phyloP scores from a whole-genome alignment of 2,329 filamentous ascomycete genomes.

The Phoma herbarum region DNA sequence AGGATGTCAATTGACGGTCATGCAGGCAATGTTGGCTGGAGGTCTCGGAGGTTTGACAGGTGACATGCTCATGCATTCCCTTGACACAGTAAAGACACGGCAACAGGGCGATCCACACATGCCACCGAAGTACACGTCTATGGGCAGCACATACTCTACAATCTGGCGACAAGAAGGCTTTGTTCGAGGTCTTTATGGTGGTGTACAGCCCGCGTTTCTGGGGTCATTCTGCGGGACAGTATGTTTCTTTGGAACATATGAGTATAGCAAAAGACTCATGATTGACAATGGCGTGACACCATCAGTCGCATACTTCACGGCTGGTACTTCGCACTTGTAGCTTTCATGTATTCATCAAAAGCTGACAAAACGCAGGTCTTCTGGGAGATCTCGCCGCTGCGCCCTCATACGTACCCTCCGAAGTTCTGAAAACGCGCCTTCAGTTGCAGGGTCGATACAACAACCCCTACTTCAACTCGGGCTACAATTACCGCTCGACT shows the following conservation, averaged over 20 bases:
- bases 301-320: constrained; percentile 83
- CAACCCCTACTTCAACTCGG: constrained; percentile 91
- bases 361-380: constrained; percentile 66
- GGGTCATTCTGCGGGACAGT: constrained; percentile 95
- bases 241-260: constrained; percentile 95
- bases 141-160: constrained; percentile 89
- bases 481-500: constrained; percentile 94
- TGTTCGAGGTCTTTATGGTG: constrained; percentile 85
- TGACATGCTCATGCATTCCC: constrained; percentile 97
- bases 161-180: constrained; percentile 94
- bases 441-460: constrained; percentile 95
- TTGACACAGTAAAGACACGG: constrained; percentile 97
- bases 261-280: constrained; percentile 90
- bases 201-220: constrained; percentile 88
- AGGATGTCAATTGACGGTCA: constrained; percentile 34
- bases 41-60: constrained; percentile 91
- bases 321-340: constrained; percentile 64
- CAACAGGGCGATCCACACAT: constrained; percentile 96
- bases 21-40: constrained; percentile 91
- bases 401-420: constrained; percentile 93
- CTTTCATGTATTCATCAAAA: background rate
- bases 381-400: constrained; percentile 91
- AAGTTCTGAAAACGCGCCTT: constrained; percentile 95
- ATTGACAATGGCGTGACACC: constrained; percentile 84
- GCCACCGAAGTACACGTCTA: constrained; percentile 89